These are phyloP conservation scores for Trametes villosa DNA, from an alignment of 768 basidiomycete species.

Conservation along the genomic window DNA sequence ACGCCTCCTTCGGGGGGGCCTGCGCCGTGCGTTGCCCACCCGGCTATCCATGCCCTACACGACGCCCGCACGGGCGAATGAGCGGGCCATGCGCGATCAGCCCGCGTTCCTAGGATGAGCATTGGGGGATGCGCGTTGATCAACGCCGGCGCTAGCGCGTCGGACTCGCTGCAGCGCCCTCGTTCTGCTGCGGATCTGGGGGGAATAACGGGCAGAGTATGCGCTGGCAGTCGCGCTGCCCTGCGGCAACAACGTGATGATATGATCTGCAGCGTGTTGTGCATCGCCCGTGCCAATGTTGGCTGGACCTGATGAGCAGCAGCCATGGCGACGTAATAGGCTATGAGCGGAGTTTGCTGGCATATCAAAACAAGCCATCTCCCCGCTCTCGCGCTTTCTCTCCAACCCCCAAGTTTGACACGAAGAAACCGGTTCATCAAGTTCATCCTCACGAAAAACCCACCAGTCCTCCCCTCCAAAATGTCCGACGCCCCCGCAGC, in stretches of 20 bases:
- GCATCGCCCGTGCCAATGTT: conserved; percentile 5
- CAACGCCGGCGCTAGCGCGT: not conserved
- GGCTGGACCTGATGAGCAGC: conserved; percentile 20
- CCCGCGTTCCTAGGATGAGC: not conserved
- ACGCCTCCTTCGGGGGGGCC: not conserved
- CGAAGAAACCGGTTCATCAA: conserved; percentile 84
- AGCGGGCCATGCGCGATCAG: not conserved
- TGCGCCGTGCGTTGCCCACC: not conserved
- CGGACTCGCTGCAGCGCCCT: too few relatives aligned
- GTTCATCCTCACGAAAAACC: conserved; percentile 59
- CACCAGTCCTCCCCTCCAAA: conserved; percentile 59
- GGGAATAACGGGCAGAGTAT: too few relatives aligned
- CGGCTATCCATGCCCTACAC: conserved; percentile 3
- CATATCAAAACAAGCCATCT: conserved; percentile 36
- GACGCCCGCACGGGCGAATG: not conserved
- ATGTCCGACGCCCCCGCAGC: conserved; percentile 95
- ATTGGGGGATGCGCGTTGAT: not conserved
- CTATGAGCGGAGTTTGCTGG: conserved; percentile 35
- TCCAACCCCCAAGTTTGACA: conserved; percentile 84
- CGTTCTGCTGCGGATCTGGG: not conserved
- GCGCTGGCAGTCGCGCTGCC: not conserved
- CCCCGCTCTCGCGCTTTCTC: conserved; percentile 49
- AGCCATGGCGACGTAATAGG: conserved; percentile 50
- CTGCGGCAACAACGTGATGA: not conserved
- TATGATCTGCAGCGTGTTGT: conserved; percentile 21